Base-by-base conservation (phyloP, 768 basidiomycete genomes). In the Mycena haematopus region DNA sequence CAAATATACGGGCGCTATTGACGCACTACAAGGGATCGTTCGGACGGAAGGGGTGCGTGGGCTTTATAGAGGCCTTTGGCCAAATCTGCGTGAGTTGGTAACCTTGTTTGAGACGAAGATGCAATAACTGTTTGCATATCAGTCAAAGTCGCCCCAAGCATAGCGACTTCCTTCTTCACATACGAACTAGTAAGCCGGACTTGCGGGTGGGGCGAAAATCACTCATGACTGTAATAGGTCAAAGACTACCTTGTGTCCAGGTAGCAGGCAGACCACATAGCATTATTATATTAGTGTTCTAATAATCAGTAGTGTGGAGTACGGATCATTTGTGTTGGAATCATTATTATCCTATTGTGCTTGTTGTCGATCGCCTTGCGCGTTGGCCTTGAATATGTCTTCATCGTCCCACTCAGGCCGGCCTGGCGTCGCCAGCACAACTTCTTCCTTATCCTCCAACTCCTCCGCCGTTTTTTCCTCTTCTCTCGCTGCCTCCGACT, bases 71-170 rank as follows among this genome's bases (percentile, higher is more conserved):
- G 93, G 93, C 8, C 77, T 95, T 29, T 95, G 93, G 93, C 92
- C 92, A 13, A 95, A 95, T 74, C 77, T 95, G 56, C 82, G 93
- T 93, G 57, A 76, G 78, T 62, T 58, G 57, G 2, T 49, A 25
- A 2, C 51, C 33, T 31, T 58, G 24, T 36, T 53, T 14, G 50
- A 38, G 29, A 47, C 62, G 58, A 50, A 60, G 31, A 62, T 58
- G 11, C 6, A n/a, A 58, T 58, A 57, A 40, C 44, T 52, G 35
- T n/a, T 54, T 57, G 58, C 52, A 56, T 65, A 53, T 61, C 74
- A 93, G 92, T 95, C 63, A 94, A 95, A 73, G 93, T 94, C n/a
- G 89, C 92, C 1, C 93, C 93, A 21, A 92, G 91, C 71, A 94
- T 94, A 62, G 91, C 93, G 36, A 94, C 90, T 38, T 89, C 88